Base-by-base conservation (phyloP, 169 alveolate species). In the Perkinsus marinus region DNA sequence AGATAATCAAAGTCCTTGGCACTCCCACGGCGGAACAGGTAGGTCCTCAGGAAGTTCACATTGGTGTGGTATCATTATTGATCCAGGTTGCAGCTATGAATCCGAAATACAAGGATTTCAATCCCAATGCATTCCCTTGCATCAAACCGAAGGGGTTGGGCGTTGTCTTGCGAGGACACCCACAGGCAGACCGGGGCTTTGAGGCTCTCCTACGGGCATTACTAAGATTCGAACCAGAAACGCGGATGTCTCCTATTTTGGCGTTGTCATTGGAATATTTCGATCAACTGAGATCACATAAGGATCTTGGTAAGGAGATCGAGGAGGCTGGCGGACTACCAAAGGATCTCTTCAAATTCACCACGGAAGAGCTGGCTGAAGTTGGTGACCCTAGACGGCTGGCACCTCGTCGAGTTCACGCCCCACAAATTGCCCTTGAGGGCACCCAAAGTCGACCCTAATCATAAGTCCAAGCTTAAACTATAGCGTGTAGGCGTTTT, bases 1-100 rank as follows among this genome's bases (percentile, higher is more conserved):
- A 97, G 93, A 98, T 98, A 36, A 97, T 98, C 39, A 97, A 97
- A 92, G 95, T 95, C 3, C 91, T 95, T 43, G 97, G 97, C 39
- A 92, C 89, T 6, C 47, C 41, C 22, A 89, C 39, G 90, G 43
- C 68, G 39, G 94, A 47, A 30, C 47, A 89, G 39, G 46, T 46
- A 39, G 39, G 92, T 9, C n/a, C n/a, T n/a, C n/a, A 16, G 5
- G 0, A 26, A 57, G 30, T 57, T 13, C 9, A 26, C 3, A 41
- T 41, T 41, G 19, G 3, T 6, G 46, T 6, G 10, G 46, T 6
- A 41, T 41, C 79, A 13, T 13, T 57, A n/a, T n/a, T n/a, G n/a
- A n/a, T n/a, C n/a, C 34, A 57, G 79, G 79, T 57, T 57, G 79
- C 79, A 13, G 79, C 79, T 57, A 57, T 57, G 79, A 57, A 57